Conservation (phyloP, 305 asterid species). For the Solanum hybrid region DNA sequence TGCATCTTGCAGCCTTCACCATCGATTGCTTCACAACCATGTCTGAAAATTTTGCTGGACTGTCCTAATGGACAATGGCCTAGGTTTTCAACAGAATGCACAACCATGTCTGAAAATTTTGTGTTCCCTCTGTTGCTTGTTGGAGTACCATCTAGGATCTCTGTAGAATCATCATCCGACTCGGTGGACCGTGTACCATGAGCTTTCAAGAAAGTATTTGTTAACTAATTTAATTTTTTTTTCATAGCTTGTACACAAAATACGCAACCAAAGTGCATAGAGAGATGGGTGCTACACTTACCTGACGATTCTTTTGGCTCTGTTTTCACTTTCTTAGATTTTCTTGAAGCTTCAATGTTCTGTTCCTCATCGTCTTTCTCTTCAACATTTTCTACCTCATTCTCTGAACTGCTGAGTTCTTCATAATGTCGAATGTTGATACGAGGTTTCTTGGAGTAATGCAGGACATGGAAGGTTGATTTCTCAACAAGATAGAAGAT, state of each 20-base stretch:
- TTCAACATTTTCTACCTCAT: not conserved
- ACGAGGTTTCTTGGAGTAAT: not conserved
- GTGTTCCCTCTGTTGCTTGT: not conserved
- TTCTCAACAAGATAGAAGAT: not conserved
- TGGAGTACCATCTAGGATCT: not conserved
- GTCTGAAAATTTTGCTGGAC: not conserved
- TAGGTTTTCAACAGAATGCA: not conserved
- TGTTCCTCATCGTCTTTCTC: not conserved
- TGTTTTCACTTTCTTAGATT: not conserved
- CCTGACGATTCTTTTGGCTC: not conserved
- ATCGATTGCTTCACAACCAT: not conserved
- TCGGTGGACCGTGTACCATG: not conserved
- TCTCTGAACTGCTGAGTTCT: not conserved
- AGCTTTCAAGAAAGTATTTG: not conserved
- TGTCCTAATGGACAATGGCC: not conserved
- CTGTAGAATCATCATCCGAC: not conserved
- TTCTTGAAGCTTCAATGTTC: not conserved
- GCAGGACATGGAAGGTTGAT: not conserved
- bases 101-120: not conserved
- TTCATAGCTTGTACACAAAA: not conserved
- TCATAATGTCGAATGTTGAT: not conserved
- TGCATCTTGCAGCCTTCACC: not conserved
- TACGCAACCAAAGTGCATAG: not conserved
- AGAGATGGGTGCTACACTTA: not conserved
- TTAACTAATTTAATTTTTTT: not conserved